phyloP scores from a whole-genome alignment of 1,139 yeast genomes.

The Sugiyamaella castrensis region DNA sequence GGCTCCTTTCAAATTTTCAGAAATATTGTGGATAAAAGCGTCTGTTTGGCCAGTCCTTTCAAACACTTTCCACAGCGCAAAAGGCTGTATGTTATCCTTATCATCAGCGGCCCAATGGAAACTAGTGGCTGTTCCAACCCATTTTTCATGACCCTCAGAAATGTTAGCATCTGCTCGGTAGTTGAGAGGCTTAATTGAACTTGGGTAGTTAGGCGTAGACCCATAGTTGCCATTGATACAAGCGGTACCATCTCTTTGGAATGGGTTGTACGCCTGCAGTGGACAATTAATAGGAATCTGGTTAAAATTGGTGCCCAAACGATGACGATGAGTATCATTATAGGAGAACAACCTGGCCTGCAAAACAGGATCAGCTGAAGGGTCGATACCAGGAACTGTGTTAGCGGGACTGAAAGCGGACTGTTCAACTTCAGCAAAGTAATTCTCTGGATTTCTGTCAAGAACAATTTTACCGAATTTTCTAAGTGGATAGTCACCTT shows the following conservation, averaged over 20 bases:
- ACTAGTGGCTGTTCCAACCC: constrained; percentile 83
- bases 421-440: constrained; percentile 76
- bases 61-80: constrained; percentile 64
- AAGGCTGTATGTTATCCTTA: constrained; percentile 66
- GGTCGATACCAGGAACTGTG: constrained; percentile 76
- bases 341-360: constrained; percentile 80
- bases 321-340: constrained; percentile 71
- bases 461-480: constrained; percentile 64
- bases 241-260: constrained; percentile 83
- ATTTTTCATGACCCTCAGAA: constrained; percentile 71
- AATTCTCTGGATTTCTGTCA: constrained; percentile 68
- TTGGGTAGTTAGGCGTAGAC: constrained; percentile 60
- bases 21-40: constrained; percentile 76
- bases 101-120: constrained; percentile 73
- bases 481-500: constrained; percentile 67
- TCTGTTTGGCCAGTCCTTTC: constrained; percentile 64
- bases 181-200: constrained; percentile 47
- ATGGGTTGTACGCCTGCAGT: constrained; percentile 34
- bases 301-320: constrained; percentile 63
- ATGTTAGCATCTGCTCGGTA: constrained; percentile 39
- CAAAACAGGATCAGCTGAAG: constrained; percentile 81
- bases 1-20: constrained; percentile 67
- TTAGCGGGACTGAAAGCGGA: constrained; percentile 79
- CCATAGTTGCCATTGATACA: constrained; percentile 74
- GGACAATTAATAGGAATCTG: constrained; percentile 68